Conservation (phyloP, 148 eudicot species). For the Mesembryanthemum crystallinum region DNA sequence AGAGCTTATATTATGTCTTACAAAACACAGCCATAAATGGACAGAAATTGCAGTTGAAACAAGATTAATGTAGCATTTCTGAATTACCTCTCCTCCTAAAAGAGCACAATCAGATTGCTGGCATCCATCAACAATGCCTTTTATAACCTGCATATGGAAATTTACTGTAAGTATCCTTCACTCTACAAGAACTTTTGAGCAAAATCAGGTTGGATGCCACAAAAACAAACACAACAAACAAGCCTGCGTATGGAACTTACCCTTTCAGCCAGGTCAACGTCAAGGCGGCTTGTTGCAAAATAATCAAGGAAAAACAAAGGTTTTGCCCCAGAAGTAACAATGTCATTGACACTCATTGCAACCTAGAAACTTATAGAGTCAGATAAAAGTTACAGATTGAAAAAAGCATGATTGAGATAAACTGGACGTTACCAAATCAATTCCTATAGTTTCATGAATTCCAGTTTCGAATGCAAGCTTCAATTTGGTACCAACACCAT, state of each 20-base stretch:
- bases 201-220: neutral
- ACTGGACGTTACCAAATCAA: slow-evolving; percentile 67
- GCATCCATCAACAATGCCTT: slow-evolving; percentile 93
- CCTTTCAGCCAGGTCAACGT: slow-evolving; percentile 95
- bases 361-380: slow-evolving; percentile 43
- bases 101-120: slow-evolving; percentile 85
- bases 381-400: neutral
- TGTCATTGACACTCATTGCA: slow-evolving; percentile 99
- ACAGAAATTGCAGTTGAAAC: neutral
- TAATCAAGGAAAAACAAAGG: slow-evolving; percentile 94
- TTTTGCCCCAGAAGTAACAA: slow-evolving; percentile 92
- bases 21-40: no score
- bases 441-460: slow-evolving; percentile 88
- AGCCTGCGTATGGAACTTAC: slow-evolving; percentile 24
- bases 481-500: slow-evolving; percentile 96
- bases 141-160: slow-evolving; percentile 62
- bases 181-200: neutral
- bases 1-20: no score
- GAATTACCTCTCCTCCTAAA: slow-evolving; percentile 92
- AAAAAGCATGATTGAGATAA: neutral
- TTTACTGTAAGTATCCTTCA: neutral
- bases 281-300: slow-evolving; percentile 90
- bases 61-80: slow-evolving; percentile 1
- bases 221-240: neutral
- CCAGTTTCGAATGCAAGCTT: slow-evolving; percentile 95